Percentiles rank a stretch among this genome's conserved stretches.
These are phyloP conservation scores for Trapa incisa DNA, from an alignment of 345 rosid genomes.

Conservation along the genomic window DNA sequence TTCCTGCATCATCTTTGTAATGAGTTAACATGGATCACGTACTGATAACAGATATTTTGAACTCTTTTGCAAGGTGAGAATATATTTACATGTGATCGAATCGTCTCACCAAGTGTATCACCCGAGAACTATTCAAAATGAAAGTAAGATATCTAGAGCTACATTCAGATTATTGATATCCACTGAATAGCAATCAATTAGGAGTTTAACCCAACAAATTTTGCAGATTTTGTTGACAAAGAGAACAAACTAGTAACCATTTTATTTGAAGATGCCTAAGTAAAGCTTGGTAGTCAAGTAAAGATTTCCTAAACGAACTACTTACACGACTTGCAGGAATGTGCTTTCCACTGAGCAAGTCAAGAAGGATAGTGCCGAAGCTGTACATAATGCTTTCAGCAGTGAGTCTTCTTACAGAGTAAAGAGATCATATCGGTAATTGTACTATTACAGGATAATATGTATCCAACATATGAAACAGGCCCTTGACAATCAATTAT, in stretches of 20 bases:
- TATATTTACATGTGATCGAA: background rate
- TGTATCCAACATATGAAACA: too few relatives aligned
- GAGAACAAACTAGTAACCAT: too few relatives aligned
- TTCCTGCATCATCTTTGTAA: conserved; percentile 88
- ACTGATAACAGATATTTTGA: background rate
- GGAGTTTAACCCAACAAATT: too few relatives aligned
- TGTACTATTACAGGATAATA: too few relatives aligned
- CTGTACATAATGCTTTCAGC: conserved; percentile 90
- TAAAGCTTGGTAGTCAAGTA: background rate
- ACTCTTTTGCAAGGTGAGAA: background rate
- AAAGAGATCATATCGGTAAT: conserved; percentile 2
- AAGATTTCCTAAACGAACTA: conserved; percentile 8
- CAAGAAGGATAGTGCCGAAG: conserved; percentile 90
- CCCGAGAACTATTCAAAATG: background rate
- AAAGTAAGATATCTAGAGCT: too few relatives aligned
- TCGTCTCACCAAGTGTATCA: background rate
- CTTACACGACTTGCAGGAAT: conserved; percentile 94
- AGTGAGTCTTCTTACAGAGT: conserved; percentile 69
- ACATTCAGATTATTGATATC: too few relatives aligned
- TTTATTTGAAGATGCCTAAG: background rate
- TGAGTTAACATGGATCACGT: conserved; percentile 11
- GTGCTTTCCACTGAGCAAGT: conserved; percentile 91
- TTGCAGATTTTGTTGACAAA: too few relatives aligned
- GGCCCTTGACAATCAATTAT: too few relatives aligned
- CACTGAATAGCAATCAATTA: too few relatives aligned